Evolutionary conservation across 2,329 filamentous ascomycete species (phyloP), one percentile per base, ranked within the genome.

Genomic region (Hirsutella minnesotensis): DNA sequence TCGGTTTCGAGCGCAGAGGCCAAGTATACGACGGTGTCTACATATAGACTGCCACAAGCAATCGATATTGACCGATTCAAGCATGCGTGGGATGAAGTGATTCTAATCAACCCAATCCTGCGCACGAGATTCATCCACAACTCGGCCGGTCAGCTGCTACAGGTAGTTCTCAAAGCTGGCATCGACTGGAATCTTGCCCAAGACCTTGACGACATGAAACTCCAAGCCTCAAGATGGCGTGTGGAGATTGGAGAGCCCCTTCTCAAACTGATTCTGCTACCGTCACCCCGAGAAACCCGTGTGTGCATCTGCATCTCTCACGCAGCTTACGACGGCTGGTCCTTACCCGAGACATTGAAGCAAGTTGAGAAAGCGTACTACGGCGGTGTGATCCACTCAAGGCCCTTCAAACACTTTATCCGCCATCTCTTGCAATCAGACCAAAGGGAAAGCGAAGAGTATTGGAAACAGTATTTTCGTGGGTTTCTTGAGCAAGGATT

Each of bases 261-360:
- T 2, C 58, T 64, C 2, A 61, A 66, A 8, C 68, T 64, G 41
- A 63, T 59, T 3, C 52, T 70, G 8, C 50, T 68, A 7, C 30
- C 12, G 15, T 24, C 39, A 18, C 10, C 31, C 3, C 40, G 49
- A 3, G 54, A 44, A 63, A 70, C 44, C 59, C 70, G 16, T 54
- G 67, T 49, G 66, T 66, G 39, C 3, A 18, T 39, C 39, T 44
- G 37, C 1, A 64, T 69, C 50, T 70, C 73, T 45, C 72, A 75
- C 43, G 67, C 66, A 8, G 52, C 74, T 0, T 75, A 75, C 41
- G 73, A 77, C 37, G 72, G 45, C n/a, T 49, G 45, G 47, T 47
- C 70, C 9, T 69, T 70, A 63, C 66, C 62, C 1, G 63, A 69
- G 57, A 63, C 63, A 3, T 47, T 68, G 4, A 50, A 67, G 2